Evolutionary conservation across 305 asterid genomes (phyloP), one percentile per base, ranked within the genome.

Genomic region (Solanum hybrid): DNA sequence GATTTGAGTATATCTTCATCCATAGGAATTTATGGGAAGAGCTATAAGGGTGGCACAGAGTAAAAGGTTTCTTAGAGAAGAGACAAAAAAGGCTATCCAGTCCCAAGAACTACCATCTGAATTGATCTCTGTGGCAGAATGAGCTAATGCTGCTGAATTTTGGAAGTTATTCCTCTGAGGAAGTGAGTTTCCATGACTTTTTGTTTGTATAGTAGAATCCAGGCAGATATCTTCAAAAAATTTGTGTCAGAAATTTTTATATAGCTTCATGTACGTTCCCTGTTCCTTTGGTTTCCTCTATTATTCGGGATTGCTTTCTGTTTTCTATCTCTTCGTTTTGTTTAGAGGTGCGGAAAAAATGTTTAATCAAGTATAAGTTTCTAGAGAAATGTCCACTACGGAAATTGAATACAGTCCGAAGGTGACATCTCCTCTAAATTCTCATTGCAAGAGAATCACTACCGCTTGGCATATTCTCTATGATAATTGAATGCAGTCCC

Each of bases 11-110:
- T 77, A 33, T 91, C 90, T 12, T 51, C 35, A 51, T 84, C 88
- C 88, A 36, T 94, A 97, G 99, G 99, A 95, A 92, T 95, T 97
- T 89, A 95, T 97, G 99, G 99, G 98, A 61, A 93, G 98, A 92
- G 92, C 92, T 14, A 81, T 97, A 86, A 94, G 96, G 11, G 95
- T 96, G 71, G 97, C 97, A 34, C 94, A 80, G 1, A 97, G 98
- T 92, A 94, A 74, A 93, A 92, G 92, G 89, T 95, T 94, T 94
- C 91, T 95, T 92, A 95, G 99, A 84, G 91, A 92, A 89, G 95
- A 80, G 88, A 96, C 98, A 18, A 95, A 95, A 95, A 93, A 91
- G 12, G 87, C 89, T 91, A 92, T 94, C 82, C 89, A 95, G 89
- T 82, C 95, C 64, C 91, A 91, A 91, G 90, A 61, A 89, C 91